Evolutionary conservation across 2,329 filamentous ascomycete genomes (phyloP).

Genomic region (Hysterium pulicare): DNA sequence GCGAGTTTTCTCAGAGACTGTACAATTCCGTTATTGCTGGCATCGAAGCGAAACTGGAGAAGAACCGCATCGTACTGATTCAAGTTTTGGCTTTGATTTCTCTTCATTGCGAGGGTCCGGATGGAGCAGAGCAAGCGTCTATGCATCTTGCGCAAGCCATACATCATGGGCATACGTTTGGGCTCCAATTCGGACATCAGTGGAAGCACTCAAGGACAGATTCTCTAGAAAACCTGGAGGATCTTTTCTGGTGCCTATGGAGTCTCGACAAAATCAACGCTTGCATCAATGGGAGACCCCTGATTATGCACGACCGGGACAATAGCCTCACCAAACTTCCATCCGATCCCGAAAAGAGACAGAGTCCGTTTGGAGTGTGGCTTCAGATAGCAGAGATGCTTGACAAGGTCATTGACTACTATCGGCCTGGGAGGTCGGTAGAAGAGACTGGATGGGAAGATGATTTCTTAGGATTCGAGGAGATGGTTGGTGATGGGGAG

Average conservation of each 20-base stretch:
- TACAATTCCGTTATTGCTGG: slow-evolving; percentile 42
- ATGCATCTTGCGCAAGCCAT: slow-evolving; percentile 48
- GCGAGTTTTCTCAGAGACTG: slow-evolving; percentile 45
- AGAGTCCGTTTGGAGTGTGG: slow-evolving; percentile 49
- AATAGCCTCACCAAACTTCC: slow-evolving; percentile 43
- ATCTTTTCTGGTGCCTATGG: slow-evolving; percentile 51
- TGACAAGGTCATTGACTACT: slow-evolving; percentile 47
- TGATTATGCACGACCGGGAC: slow-evolving; percentile 48
- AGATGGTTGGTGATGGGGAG: slow-evolving; percentile 40
- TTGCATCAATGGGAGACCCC: slow-evolving; percentile 45
- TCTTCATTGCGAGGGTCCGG: slow-evolving; percentile 46
- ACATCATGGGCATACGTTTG: slow-evolving; percentile 49
- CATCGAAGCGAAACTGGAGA: slow-evolving; percentile 40
- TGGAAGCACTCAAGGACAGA: slow-evolving; percentile 39
- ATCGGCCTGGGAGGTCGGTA: slow-evolving; percentile 41
- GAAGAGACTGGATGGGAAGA: slow-evolving; percentile 47
- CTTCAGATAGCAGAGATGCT: slow-evolving; percentile 44
- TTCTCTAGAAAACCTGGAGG: slow-evolving; percentile 39
- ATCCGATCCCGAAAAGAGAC: slow-evolving; percentile 41
- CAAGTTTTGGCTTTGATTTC: slow-evolving; percentile 46
- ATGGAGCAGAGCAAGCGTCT: slow-evolving; percentile 46
- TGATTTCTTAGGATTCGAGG: slow-evolving; percentile 45
- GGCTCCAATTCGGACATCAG: slow-evolving; percentile 43
- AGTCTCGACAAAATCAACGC: slow-evolving; percentile 48
- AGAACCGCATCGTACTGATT: slow-evolving; percentile 47